Conservation (phyloP, 1,139 yeast genomes). For the Pichia sp. region DNA sequence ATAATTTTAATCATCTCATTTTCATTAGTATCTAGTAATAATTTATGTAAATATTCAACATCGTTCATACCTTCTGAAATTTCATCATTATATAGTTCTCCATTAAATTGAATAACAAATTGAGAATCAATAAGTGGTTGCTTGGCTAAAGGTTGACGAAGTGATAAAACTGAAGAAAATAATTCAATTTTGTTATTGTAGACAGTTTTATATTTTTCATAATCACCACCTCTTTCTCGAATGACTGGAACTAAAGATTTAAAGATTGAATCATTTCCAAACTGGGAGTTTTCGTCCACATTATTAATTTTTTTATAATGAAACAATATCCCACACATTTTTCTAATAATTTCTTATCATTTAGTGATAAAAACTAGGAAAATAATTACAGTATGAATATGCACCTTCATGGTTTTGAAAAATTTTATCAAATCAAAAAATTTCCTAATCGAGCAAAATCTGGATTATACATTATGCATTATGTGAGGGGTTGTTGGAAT, state of each 20-base stretch:
- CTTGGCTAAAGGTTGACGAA: constrained; percentile 66
- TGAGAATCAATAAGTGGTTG: constrained; percentile 52
- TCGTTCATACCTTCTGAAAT: constrained; percentile 43
- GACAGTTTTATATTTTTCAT: constrained; percentile 21
- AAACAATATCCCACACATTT: constrained; percentile 41
- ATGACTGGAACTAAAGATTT: constrained; percentile 37
- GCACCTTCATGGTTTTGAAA: background rate
- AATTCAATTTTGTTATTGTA: constrained; percentile 5
- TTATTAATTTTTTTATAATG: constrained; percentile 18
- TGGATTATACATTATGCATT: no score
- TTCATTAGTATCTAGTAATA: constrained; percentile 16
- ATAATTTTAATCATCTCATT: constrained; percentile 32
- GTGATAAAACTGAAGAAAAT: constrained; percentile 67
- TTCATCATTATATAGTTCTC: constrained; percentile 69
- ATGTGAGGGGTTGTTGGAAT: no score
- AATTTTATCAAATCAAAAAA: background rate
- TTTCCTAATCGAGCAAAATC: background rate
- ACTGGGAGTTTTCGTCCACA: constrained; percentile 10
- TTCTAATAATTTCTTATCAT: background rate
- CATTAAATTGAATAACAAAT: constrained; percentile 68
- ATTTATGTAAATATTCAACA: constrained; percentile 37
- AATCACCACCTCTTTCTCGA: constrained; percentile 53
- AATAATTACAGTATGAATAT: no score
- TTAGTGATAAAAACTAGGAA: no score
- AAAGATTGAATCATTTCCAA: constrained; percentile 12